Evolutionary conservation across 352 stramenopile genomes (phyloP).

Genomic region (Phytophthora fragariaefolia): DNA sequence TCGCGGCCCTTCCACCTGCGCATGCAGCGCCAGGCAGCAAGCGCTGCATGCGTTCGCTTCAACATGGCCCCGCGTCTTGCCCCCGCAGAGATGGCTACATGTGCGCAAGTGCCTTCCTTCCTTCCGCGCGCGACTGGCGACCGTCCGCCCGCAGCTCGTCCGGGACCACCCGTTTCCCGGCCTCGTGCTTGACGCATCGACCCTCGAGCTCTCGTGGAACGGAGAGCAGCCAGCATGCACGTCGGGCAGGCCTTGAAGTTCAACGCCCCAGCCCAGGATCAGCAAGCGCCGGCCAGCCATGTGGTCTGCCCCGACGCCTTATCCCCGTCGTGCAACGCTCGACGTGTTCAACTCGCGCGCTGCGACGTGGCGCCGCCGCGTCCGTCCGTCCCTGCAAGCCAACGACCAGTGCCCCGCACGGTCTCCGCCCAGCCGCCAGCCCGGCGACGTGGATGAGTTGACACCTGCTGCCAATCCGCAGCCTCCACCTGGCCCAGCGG

Average conservation of each 20-base stretch:
- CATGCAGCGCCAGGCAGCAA: neutral
- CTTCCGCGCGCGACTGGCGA: neutral
- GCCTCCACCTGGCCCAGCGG: slow-evolving; percentile 20
- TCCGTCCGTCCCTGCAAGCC: slow-evolving; percentile 10
- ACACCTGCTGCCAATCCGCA: slow-evolving; percentile 15
- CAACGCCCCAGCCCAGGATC: slow-evolving; percentile 1
- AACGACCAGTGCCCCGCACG: slow-evolving; percentile 10
- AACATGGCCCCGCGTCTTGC: neutral
- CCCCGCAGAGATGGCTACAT: neutral
- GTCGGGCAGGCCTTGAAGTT: slow-evolving; percentile 9
- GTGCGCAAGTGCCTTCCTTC: neutral
- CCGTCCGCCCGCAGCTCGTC: neutral
- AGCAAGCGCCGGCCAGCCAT: neutral
- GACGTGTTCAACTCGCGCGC: neutral
- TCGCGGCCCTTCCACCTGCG: neutral
- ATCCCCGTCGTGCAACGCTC: neutral
- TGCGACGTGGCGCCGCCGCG: neutral
- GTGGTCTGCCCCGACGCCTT: neutral
- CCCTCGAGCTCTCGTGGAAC: neutral
- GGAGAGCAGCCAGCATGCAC: no score
- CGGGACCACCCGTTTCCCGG: neutral
- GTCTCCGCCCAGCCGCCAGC: neutral
- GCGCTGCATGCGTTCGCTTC: neutral
- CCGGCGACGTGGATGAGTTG: neutral
- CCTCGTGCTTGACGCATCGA: neutral